phyloP scores from a whole-genome alignment of 2,329 filamentous ascomycete species.

The Chrysoporthe cubensis region DNA sequence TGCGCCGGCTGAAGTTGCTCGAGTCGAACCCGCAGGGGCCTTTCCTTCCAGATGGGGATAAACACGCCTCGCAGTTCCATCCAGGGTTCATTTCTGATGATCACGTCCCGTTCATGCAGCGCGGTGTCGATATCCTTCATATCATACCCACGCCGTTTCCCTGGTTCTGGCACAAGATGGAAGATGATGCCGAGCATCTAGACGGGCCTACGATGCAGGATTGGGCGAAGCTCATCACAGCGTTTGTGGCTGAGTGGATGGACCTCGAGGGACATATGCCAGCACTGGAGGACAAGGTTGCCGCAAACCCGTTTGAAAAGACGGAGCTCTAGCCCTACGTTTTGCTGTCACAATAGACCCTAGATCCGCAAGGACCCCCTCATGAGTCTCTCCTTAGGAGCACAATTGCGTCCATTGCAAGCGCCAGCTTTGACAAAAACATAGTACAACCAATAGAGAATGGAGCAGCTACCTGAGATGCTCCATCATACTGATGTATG shows the following conservation, averaged over 20 bases:
- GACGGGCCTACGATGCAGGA: constrained; percentile 74
- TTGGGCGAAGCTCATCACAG: constrained; percentile 74
- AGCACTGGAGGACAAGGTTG: not conserved
- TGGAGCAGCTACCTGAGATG: not conserved
- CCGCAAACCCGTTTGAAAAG: constrained; percentile 20
- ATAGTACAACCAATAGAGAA: not conserved
- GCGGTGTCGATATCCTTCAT: constrained; percentile 77
- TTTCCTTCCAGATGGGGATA: constrained; percentile 35
- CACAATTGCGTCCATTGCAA: not conserved
- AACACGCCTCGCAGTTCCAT: constrained; percentile 47
- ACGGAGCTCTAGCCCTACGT: constrained; percentile 16
- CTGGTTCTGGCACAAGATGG: constrained; percentile 70
- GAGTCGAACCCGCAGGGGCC: constrained; percentile 52
- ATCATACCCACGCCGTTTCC: constrained; percentile 76
- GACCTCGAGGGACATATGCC: constrained; percentile 45
- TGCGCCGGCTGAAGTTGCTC: constrained; percentile 69
- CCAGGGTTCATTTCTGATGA: constrained; percentile 65
- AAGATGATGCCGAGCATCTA: constrained; percentile 74
- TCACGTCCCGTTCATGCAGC: constrained; percentile 75
- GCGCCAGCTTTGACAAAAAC: not conserved
- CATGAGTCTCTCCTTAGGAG: not conserved
- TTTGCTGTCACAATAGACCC: not conserved
- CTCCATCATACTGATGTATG: not conserved
- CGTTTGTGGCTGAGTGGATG: constrained; percentile 80
- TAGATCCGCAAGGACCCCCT: not conserved